Conservation (phyloP, 176 grass and related monocot genomes). For the Rhynchospora tenuis region DNA sequence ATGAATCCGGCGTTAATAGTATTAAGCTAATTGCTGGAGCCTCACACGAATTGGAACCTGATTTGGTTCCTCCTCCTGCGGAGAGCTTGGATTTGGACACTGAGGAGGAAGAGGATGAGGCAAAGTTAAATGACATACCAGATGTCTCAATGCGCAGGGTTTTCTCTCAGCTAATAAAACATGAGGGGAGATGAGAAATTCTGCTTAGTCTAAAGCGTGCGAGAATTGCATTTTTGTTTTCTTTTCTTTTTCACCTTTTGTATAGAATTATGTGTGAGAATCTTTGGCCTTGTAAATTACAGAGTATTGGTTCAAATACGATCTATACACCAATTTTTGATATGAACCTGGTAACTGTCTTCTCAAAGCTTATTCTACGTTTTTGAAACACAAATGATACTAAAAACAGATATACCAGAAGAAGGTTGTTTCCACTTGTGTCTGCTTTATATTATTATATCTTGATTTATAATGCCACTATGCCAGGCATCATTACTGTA, state of each 20-base stretch:
- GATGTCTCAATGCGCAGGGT: constrained; percentile 51
- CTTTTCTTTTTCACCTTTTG: neutral
- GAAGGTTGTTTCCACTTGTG: neutral
- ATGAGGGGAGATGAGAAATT: constrained; percentile 40
- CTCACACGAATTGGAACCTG: neutral
- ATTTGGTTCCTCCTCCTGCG: neutral
- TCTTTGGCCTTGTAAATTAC: constrained; percentile 23
- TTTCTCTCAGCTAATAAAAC: constrained; percentile 74
- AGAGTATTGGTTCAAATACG: neutral
- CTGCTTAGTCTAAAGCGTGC: neutral
- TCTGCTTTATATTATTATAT: neutral
- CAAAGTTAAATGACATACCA: constrained; percentile 38
- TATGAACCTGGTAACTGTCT: neutral
- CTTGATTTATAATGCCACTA: neutral
- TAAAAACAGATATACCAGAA: neutral
- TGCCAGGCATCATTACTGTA: neutral
- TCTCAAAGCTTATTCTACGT: neutral
- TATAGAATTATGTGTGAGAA: constrained; percentile 16
- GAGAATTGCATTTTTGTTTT: neutral
- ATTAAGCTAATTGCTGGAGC: neutral
- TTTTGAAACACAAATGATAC: neutral
- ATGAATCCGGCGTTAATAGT: constrained; percentile 14
- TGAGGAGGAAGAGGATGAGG: neutral
- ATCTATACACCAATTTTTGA: neutral
- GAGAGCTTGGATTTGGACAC: neutral